phyloP scores from a whole-genome alignment of 2,329 filamentous ascomycete genomes.

The Trichoderma semiorbis region DNA sequence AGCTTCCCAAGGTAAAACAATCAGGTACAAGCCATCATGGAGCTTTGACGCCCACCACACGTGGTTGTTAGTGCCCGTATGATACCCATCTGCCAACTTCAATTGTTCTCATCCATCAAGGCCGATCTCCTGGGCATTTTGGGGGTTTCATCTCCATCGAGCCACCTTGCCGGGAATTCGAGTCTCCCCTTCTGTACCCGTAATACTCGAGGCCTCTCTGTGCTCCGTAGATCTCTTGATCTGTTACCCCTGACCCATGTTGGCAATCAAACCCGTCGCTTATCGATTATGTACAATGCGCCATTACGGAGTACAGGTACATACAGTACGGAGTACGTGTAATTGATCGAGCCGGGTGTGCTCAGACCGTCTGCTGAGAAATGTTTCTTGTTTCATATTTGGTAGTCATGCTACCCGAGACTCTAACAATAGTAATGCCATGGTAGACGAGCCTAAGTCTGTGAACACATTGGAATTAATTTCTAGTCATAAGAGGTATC shows the following conservation, averaged over 20 bases:
- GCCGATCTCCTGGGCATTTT: background rate
- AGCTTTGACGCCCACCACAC: background rate
- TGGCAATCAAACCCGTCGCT: conserved; percentile 17
- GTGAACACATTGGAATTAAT: too few species aligned
- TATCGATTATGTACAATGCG: conserved; percentile 16
- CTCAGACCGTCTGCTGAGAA: background rate
- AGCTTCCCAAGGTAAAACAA: background rate
- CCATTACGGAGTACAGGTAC: background rate
- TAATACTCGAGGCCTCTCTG: background rate
- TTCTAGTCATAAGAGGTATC: background rate
- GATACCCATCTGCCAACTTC: background rate
- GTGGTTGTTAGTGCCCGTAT: background rate
- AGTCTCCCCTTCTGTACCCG: background rate
- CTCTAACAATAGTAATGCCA: background rate
- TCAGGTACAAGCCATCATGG: background rate
- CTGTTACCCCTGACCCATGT: conserved; percentile 15
- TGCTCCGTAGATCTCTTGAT: conserved; percentile 13
- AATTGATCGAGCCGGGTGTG: background rate
- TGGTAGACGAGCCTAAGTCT: background rate
- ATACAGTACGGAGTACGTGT: background rate
- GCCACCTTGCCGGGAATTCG: background rate
- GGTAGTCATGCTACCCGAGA: background rate
- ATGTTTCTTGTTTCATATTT: background rate
- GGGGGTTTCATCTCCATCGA: conserved; percentile 3
- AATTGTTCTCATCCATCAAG: background rate